Conservation (phyloP, 2,329 filamentous ascomycete genomes). For the Acephala macrosclerotiorum region DNA sequence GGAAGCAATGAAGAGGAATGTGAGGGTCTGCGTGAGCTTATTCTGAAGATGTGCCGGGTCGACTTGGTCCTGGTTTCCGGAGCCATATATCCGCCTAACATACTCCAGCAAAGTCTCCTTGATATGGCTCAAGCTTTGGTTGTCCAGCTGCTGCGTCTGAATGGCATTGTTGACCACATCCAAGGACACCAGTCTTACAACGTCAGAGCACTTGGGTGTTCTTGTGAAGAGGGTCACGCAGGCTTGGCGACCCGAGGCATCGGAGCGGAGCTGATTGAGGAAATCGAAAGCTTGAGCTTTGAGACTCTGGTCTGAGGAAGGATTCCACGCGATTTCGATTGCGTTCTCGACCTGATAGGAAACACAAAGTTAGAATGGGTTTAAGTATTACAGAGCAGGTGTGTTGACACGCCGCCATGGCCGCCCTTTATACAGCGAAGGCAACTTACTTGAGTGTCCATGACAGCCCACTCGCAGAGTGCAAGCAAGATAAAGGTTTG, state of each 20-base stretch:
- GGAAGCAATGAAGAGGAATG: slow-evolving; percentile 87
- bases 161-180: slow-evolving; percentile 94
- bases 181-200: slow-evolving; percentile 87
- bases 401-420: slow-evolving; percentile 17
- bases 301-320: slow-evolving; percentile 74
- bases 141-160: slow-evolving; percentile 78
- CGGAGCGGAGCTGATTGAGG: slow-evolving; percentile 77
- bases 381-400: slow-evolving; percentile 5
- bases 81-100: slow-evolving; percentile 76
- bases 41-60: slow-evolving; percentile 88
- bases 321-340: slow-evolving; percentile 92
- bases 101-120: slow-evolving; percentile 86
- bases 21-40: slow-evolving; percentile 95
- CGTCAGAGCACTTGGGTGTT: slow-evolving; percentile 76
- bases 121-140: slow-evolving; percentile 74
- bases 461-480: slow-evolving; percentile 32
- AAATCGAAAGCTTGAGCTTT: slow-evolving; percentile 86
- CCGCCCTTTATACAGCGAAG: slow-evolving; percentile 22
- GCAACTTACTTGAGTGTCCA: slow-evolving; percentile 44
- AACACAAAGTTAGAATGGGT: slow-evolving; percentile 25
- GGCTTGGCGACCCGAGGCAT: slow-evolving; percentile 89
- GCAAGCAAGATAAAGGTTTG: slow-evolving; percentile 3
- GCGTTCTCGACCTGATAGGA: slow-evolving; percentile 87
- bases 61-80: slow-evolving; percentile 57
- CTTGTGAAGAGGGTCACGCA: slow-evolving; percentile 87